phyloP scores from a whole-genome alignment of 208 protist species.

The Dictyostelium gargantuum region DNA sequence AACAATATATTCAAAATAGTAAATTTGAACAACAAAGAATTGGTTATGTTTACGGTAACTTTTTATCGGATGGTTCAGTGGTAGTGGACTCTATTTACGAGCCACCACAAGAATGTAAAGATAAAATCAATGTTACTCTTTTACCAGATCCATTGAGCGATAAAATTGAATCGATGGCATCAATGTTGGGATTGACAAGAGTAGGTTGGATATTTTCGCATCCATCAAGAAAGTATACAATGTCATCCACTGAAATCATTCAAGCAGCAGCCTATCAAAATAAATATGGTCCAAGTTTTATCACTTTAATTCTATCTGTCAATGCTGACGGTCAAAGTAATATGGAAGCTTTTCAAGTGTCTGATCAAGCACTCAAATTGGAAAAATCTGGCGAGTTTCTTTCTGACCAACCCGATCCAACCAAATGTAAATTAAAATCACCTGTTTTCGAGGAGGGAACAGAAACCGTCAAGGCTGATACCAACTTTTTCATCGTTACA shows the following conservation, averaged over 20 bases:
- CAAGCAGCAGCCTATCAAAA: conserved; percentile 27
- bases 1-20: conserved; percentile 16
- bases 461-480: conserved; percentile 35
- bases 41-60: conserved; percentile 50
- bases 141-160: not conserved
- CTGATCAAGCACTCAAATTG: conserved; percentile 52
- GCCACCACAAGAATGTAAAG: conserved; percentile 47
- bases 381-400: conserved; percentile 30
- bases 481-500: conserved; percentile 47
- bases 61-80: not conserved
- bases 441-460: conserved; percentile 47
- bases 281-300: conserved; percentile 36
- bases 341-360: conserved; percentile 64
- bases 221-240: conserved; percentile 50
- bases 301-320: conserved; percentile 17
- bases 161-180: conserved; percentile 35
- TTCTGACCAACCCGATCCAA: not conserved
- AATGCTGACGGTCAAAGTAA: conserved; percentile 46
- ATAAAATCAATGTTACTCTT: not conserved
- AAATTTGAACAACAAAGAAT: conserved; percentile 30
- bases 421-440: conserved; percentile 51
- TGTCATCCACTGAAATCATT: conserved; percentile 43
- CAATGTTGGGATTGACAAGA: conserved; percentile 32
- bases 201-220: conserved; percentile 68
- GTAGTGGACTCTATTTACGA: conserved; percentile 46